Percentiles rank a stretch among this genome's conserved stretches.
Evolutionary conservation across 352 stramenopile genomes (phyloP).

Genomic region (Globisporangium okanoganense): DNA sequence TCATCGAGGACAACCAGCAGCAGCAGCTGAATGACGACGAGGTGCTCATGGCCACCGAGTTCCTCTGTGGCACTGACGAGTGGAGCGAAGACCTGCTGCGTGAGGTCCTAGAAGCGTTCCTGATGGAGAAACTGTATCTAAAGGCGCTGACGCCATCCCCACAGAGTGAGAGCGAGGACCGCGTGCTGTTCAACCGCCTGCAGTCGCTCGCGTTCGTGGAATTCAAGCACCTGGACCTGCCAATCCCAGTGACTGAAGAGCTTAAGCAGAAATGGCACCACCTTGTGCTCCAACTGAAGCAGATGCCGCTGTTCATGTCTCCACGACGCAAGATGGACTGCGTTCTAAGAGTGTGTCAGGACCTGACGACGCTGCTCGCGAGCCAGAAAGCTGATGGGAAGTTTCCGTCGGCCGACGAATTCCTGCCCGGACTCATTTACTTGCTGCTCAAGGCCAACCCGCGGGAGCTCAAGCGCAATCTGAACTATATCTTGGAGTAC

Average conservation of each 20-base stretch:
- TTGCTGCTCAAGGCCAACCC: constrained; percentile 86
- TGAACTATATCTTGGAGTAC: constrained; percentile 88
- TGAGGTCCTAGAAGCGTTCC: constrained; percentile 83
- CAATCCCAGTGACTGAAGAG: constrained; percentile 29
- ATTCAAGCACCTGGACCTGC: constrained; percentile 86
- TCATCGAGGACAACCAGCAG: constrained; percentile 14
- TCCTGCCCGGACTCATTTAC: constrained; percentile 91
- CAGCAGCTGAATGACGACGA: constrained; percentile 14
- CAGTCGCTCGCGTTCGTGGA: constrained; percentile 73
- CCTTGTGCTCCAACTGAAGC: constrained; percentile 41
- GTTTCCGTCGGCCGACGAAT: constrained; percentile 89
- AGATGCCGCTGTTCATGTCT: constrained; percentile 45
- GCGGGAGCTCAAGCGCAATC: constrained; percentile 72
- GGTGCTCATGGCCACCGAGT: constrained; percentile 11
- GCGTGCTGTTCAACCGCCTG: constrained; percentile 57
- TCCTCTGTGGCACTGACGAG: constrained; percentile 30
- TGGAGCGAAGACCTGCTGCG: constrained; percentile 46
- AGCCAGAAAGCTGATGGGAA: constrained; percentile 27
- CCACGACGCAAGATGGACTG: constrained; percentile 87
- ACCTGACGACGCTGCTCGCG: constrained; percentile 66
- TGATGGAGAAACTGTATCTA: constrained; percentile 88
- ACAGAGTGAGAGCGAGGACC: constrained; percentile 42
- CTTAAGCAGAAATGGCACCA: constrained; percentile 33
- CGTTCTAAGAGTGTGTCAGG: constrained; percentile 68
- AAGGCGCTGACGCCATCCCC: constrained; percentile 58